Evolutionary conservation across 2,329 filamentous ascomycete species (phyloP).

Genomic region (Scedosporium aurantiacum): DNA sequence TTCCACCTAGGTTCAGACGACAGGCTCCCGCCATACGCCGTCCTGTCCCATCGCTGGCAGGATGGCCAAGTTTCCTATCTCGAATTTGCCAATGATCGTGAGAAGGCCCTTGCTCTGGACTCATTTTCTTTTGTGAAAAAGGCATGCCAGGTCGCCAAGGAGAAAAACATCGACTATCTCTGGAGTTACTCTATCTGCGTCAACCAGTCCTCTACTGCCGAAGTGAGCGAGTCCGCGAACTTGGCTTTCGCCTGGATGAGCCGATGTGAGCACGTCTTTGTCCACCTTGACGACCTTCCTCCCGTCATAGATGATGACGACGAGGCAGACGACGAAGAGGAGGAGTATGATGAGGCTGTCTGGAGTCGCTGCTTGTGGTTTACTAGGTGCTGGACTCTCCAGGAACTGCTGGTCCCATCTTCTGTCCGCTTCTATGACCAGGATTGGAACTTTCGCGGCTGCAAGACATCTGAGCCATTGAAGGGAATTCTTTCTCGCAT

Average conservation of each 20-base stretch:
- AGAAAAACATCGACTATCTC: slow-evolving; percentile 14
- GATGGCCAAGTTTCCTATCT: slow-evolving; percentile 16
- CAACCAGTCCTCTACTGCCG: slow-evolving; percentile 15
- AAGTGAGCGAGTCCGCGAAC: slow-evolving; percentile 17
- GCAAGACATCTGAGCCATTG: slow-evolving; percentile 13
- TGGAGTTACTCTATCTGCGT: slow-evolving; percentile 21
- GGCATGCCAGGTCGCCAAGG: slow-evolving; percentile 11
- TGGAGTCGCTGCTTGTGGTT: slow-evolving; percentile 13
- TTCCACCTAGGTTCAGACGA: slow-evolving; percentile 10
- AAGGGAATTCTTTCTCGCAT: slow-evolving; percentile 9
- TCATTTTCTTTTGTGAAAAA: slow-evolving; percentile 12
- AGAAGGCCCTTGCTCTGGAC: neutral
- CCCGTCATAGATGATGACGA: slow-evolving; percentile 8
- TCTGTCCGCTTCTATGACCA: slow-evolving; percentile 17
- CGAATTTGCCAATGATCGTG: slow-evolving; percentile 10
- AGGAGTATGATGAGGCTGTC: neutral
- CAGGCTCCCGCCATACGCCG: slow-evolving; percentile 16
- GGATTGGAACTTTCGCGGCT: slow-evolving; percentile 16
- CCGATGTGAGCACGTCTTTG: slow-evolving; percentile 9
- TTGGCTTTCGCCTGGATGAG: slow-evolving; percentile 16
- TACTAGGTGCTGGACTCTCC: slow-evolving; percentile 17
- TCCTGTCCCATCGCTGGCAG: slow-evolving; percentile 20
- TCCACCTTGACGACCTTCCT: slow-evolving; percentile 14
- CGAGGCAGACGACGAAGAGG: neutral
- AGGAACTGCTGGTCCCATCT: slow-evolving; percentile 20